Evolutionary conservation across 1,139 yeast species (phyloP), one percentile per base, ranked within the genome.

Genomic region (Williopsis jadinii): DNA sequence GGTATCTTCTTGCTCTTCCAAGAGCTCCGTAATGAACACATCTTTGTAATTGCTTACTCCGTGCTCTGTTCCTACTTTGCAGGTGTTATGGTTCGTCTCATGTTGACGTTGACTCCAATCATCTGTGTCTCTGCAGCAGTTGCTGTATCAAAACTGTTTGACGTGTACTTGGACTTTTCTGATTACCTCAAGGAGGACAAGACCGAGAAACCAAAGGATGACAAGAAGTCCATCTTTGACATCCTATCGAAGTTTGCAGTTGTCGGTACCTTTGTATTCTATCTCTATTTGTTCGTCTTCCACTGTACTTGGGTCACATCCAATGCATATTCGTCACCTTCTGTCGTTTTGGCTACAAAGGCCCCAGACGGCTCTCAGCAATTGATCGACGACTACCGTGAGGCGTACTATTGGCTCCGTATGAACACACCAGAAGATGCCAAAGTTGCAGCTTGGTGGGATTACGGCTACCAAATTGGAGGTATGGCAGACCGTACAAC

Each of bases 401-500:
- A 94, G 70, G 98, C 98, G 8, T 94, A 94, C 69, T 92, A 92
- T 65, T 94, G 99, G 99, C 73, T 94, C 55, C 80, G 98, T 60
- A 88, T 92, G 96, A 94, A 94, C 67, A 92, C 98, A 1, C 80
- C 86, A 5, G 97, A 90, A 61, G 98, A 94, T 61, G 84, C 97
- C 38, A 88, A 86, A 64, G 84, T 94, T 49, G 87, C 94, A 84
- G 84, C 97, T 8, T 94, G 99, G 99, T 94, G 99, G 99, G 99
- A 94, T 71, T 94, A 94, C 61, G 99, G 99, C 42, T 94, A 94
- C 66, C 99, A 94, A 67, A 94, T 94, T 58, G 98, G 98, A 54
- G 99, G 99, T 48, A 92, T 94, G 97, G 98, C 98, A 36, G 98
- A 94, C 66, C 80, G 98, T 62, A 92, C 98, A 50, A 94, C 99